phyloP scores from a whole-genome alignment of 1,139 yeast species.

The Tardiomyces depauwii region DNA sequence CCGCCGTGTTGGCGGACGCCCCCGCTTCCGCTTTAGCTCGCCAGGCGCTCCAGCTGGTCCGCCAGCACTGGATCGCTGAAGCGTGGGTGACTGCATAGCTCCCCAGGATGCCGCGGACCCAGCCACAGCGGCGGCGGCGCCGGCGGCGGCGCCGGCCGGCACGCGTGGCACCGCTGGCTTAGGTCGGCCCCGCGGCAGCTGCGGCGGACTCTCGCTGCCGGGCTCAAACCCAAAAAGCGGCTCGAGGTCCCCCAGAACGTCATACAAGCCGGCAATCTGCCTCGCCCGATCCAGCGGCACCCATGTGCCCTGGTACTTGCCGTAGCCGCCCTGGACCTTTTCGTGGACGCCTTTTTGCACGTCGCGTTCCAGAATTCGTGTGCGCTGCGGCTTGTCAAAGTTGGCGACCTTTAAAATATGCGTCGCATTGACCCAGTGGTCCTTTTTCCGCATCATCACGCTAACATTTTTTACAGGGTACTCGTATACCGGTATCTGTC shows the following conservation, averaged over 20 bases:
- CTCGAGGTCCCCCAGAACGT: constrained; percentile 50
- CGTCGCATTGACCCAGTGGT: constrained; percentile 85
- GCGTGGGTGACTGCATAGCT: too few relatives aligned
- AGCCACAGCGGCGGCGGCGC: constrained; percentile 1
- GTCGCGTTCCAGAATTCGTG: constrained; percentile 77
- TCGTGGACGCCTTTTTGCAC: constrained; percentile 81
- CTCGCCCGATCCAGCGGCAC: constrained; percentile 52
- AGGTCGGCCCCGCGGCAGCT: constrained; percentile 22
- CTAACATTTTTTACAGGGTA: constrained; percentile 60
- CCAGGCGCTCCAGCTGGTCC: too few relatives aligned
- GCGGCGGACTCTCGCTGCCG: constrained; percentile 24
- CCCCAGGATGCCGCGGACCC: too few relatives aligned
- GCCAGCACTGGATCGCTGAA: too few relatives aligned
- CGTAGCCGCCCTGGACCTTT: constrained; percentile 92
- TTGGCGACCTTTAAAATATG: constrained; percentile 84
- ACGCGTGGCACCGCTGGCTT: constrained; percentile 11
- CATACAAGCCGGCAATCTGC: constrained; percentile 54
- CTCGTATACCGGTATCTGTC: constrained; percentile 49
- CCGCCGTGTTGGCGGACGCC: neutral
- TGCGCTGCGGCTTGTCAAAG: constrained; percentile 74
- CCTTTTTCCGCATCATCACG: constrained; percentile 70
- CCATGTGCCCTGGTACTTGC: constrained; percentile 94
- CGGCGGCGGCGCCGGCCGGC: constrained; percentile 4
- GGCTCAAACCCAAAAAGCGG: constrained; percentile 48
- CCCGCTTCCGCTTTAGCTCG: neutral